These are phyloP conservation scores for Saitozyma sp. DNA, from an alignment of 768 basidiomycete species.

Conservation along the genomic window DNA sequence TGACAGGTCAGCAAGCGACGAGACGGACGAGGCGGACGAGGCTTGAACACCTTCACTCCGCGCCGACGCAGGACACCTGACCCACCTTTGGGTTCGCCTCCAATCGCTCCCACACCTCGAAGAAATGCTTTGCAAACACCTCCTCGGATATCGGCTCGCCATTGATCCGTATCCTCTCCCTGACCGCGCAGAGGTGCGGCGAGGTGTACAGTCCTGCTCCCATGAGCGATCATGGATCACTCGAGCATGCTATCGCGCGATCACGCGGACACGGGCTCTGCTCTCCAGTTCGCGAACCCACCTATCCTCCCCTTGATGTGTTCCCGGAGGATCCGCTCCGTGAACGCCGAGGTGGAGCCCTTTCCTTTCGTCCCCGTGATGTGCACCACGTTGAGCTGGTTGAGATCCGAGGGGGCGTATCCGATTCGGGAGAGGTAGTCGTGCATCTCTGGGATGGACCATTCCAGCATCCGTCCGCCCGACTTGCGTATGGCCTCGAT, in stretches of 20 bases:
- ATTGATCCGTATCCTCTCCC: constrained; percentile 92
- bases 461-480: constrained; percentile 62
- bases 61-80: too few relatives aligned
- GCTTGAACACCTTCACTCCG: constrained; percentile 32
- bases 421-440: constrained; percentile 86
- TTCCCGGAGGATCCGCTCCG: constrained; percentile 78
- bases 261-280: too few relatives aligned
- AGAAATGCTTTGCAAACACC: constrained; percentile 86
- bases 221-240: constrained; percentile 2
- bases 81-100: constrained; percentile 64
- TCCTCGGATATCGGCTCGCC: constrained; percentile 85
- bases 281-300: constrained; percentile 50
- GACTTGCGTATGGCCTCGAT: constrained; percentile 77
- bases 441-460: constrained; percentile 82
- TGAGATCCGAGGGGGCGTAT: constrained; percentile 76
- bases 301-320: constrained; percentile 73
- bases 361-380: constrained; percentile 98
- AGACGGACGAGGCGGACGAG: neutral
- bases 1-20: constrained; percentile 2
- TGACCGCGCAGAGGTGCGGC: constrained; percentile 90
- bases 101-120: constrained; percentile 89
- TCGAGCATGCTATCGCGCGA: too few relatives aligned
- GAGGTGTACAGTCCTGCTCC: constrained; percentile 86
- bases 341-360: constrained; percentile 93
- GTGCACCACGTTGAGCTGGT: constrained; percentile 87